Percentiles rank a stretch among this genome's conserved stretches.
Conservation (phyloP, 495 filamentous ascomycete genomes). For the Melanomma pulvis-pyrius region DNA sequence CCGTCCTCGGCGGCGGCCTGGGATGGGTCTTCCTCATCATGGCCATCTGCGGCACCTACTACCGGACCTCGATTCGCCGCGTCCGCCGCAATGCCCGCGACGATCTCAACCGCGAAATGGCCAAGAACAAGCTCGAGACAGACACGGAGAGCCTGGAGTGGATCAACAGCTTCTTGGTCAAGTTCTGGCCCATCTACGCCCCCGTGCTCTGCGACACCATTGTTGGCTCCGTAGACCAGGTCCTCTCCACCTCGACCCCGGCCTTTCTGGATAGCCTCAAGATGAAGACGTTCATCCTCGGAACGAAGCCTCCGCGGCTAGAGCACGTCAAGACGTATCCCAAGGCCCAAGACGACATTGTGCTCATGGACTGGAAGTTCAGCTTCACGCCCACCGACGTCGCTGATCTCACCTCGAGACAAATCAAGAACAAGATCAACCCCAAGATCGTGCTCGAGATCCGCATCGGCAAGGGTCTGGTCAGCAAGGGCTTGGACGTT, state of each 20-base stretch:
- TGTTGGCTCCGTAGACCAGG: slow-evolving; percentile 91
- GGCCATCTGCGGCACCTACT: slow-evolving; percentile 91
- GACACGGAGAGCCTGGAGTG: slow-evolving; percentile 95
- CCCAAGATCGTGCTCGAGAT: slow-evolving; percentile 95
- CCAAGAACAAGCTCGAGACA: slow-evolving; percentile 83
- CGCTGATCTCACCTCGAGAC: slow-evolving; percentile 84
- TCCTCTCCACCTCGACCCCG: slow-evolving; percentile 86
- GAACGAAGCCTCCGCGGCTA: slow-evolving; percentile 91
- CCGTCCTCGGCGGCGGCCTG: slow-evolving; percentile 84
- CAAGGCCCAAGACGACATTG: slow-evolving; percentile 89
- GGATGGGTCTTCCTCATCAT: slow-evolving; percentile 93
- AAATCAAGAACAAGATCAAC: slow-evolving; percentile 93
- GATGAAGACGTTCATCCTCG: slow-evolving; percentile 87
- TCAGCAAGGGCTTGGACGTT: slow-evolving; percentile 94
- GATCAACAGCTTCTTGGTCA: slow-evolving; percentile 98
- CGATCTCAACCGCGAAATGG: slow-evolving; percentile 90
- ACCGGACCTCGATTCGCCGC: slow-evolving; percentile 90
- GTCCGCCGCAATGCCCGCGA: slow-evolving; percentile 96
- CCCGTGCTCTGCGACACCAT: slow-evolving; percentile 90
- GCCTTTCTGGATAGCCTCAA: slow-evolving; percentile 91
- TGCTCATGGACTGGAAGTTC: slow-evolving; percentile 99
- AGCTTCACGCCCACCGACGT: slow-evolving; percentile 97
- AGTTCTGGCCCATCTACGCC: slow-evolving; percentile 99
- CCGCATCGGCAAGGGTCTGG: slow-evolving; percentile 87
- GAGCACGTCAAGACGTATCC: slow-evolving; percentile 98